Conservation (phyloP, 2,329 filamentous ascomycete genomes). For the Fusarium acutatum region DNA sequence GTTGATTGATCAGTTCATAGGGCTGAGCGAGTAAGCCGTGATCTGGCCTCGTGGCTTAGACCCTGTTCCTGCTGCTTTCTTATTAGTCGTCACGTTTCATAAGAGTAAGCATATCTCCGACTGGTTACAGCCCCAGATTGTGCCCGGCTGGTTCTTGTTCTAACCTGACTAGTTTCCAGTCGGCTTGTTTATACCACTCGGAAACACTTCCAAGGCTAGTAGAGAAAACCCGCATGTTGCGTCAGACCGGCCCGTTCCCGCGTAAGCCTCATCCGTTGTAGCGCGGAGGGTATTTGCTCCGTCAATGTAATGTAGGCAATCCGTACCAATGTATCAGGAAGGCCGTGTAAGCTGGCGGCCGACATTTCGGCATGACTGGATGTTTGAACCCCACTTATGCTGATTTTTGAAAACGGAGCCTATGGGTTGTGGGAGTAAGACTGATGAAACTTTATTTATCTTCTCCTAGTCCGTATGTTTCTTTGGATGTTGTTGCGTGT, state of each 20-base stretch:
- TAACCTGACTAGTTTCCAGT: not conserved
- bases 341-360: not conserved
- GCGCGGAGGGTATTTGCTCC: not conserved
- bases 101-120: not conserved
- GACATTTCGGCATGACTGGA: not conserved
- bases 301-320: not conserved
- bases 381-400: not conserved
- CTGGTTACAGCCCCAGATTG: not conserved
- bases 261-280: constrained; percentile 5
- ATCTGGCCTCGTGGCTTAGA: not conserved
- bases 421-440: not conserved
- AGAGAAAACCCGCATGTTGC: not conserved
- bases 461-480: not conserved
- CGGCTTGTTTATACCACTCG: not conserved
- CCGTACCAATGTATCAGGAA: not conserved
- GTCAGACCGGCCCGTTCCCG: constrained; percentile 26
- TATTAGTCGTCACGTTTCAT: not conserved
- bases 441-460: not conserved
- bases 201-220: not conserved
- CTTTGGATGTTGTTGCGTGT: not conserved
- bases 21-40: constrained; percentile 8
- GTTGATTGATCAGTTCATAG: not conserved
- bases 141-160: not conserved
- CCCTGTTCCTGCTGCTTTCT: not conserved
- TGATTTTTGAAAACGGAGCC: not conserved